Evolutionary conservation across 2,329 filamentous ascomycete species (phyloP).

Genomic region (Xylogone sp.): DNA sequence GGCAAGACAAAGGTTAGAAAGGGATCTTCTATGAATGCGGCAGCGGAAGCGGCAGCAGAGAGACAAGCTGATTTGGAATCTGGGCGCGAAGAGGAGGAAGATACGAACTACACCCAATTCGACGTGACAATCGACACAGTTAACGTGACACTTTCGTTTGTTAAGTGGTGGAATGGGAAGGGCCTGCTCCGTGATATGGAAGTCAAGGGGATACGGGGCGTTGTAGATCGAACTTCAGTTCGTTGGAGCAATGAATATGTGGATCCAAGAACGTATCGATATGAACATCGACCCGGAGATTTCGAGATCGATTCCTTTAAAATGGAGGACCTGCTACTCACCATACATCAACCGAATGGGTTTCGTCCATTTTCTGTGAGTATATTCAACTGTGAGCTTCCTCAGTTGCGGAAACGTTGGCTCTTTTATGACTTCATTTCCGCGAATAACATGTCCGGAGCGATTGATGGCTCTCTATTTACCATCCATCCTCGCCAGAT

Average conservation of each 20-base stretch:
- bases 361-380: conserved; percentile 96
- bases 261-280: conserved; percentile 83
- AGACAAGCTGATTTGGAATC: conserved; percentile 48
- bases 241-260: conserved; percentile 63
- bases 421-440: conserved; percentile 96
- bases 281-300: conserved; percentile 84
- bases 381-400: conserved; percentile 93
- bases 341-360: conserved; percentile 81
- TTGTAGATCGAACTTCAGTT: conserved; percentile 85
- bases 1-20: conserved; percentile 81
- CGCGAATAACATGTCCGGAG: conserved; percentile 93
- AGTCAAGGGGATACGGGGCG: conserved; percentile 87
- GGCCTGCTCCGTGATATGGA: conserved; percentile 89
- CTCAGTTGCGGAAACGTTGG: conserved; percentile 91
- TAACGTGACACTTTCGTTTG: conserved; percentile 92
- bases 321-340: conserved; percentile 88
- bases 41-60: conserved; percentile 77
- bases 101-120: conserved; percentile 97
- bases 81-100: conserved; percentile 49
- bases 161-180: conserved; percentile 99
- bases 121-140: conserved; percentile 93
- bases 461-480: conserved; percentile 92
- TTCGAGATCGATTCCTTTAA: conserved; percentile 98
- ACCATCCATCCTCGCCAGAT: conserved; percentile 94
- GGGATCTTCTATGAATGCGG: conserved; percentile 79